A percentile compares a stretch with the other conserved stretches of the same genome.
phyloP scores from a whole-genome alignment of 106 monocot species.

The Allium fistulosum region DNA sequence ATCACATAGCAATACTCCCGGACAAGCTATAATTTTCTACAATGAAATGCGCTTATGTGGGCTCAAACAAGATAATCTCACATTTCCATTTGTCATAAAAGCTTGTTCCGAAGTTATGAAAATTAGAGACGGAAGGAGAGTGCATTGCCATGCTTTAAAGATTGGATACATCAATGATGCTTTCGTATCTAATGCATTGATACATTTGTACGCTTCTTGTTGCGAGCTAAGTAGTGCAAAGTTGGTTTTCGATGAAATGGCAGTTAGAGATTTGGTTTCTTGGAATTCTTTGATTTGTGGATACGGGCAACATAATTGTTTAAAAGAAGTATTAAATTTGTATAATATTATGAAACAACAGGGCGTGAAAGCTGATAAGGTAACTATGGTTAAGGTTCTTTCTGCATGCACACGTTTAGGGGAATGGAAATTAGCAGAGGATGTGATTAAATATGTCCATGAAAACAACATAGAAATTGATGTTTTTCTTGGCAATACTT shows the following conservation, averaged over 20 bases:
- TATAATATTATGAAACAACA: conserved; percentile 23
- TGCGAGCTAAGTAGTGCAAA: conserved; percentile 13
- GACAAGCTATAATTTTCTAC: conserved; percentile 27
- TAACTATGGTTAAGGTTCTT: conserved; percentile 39
- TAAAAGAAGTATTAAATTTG: conserved; percentile 20
- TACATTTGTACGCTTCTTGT: conserved; percentile 22
- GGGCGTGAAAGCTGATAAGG: conserved; percentile 23
- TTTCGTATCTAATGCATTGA: conserved; percentile 26
- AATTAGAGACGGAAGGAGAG: conserved; percentile 10
- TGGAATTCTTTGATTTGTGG: conserved; percentile 46
- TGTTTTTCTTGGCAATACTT: conserved; percentile 47
- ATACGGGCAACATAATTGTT: conserved; percentile 12
- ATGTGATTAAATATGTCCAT: conserved; percentile 21
- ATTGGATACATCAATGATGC: conserved; percentile 21
- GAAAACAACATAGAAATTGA: conserved; percentile 26
- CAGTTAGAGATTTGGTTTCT: conserved; percentile 31
- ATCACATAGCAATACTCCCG: conserved; percentile 5
- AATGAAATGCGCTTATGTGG: conserved; percentile 10
- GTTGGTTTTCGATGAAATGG: conserved; percentile 38
- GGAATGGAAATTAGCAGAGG: conserved; percentile 30
- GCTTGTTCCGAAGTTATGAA: conserved; percentile 25
- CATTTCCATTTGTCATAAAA: conserved; percentile 39
- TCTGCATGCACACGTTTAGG: conserved; percentile 35
- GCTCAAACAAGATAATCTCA: conserved; percentile 18
- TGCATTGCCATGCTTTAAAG: conserved; percentile 27